Percentiles rank a stretch among this genome's conserved stretches.
phyloP scores from a whole-genome alignment of 257 asterid species.

The Solanum chilense region DNA sequence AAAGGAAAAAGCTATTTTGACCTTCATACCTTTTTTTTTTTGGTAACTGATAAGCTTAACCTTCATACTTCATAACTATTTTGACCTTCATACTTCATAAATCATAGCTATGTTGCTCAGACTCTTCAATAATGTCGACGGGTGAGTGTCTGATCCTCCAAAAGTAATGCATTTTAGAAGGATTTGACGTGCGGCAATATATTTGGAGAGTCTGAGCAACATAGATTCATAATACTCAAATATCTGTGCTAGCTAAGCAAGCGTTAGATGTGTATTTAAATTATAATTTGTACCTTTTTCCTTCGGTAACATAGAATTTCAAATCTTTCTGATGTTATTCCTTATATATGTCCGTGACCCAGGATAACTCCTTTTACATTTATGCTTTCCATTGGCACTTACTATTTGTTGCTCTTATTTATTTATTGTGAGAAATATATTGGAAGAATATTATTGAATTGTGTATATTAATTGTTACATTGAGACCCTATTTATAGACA shows the following conservation, averaged over 20 bases:
- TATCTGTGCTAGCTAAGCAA: not conserved
- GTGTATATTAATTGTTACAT: too few relatives aligned
- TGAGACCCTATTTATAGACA: too few relatives aligned
- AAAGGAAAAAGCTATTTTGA: not conserved
- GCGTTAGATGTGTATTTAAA: not conserved
- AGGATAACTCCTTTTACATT: not conserved
- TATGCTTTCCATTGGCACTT: not conserved
- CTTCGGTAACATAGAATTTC: not conserved
- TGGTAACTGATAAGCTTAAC: not conserved
- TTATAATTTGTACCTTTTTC: not conserved
- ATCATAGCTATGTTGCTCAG: not conserved
- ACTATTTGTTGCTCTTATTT: not conserved
- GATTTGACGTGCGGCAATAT: not conserved
- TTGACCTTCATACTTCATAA: not conserved
- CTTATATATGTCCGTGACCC: not conserved
- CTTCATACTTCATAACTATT: not conserved
- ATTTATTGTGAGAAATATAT: not conserved
- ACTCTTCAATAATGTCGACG: not conserved
- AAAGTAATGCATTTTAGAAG: not conserved
- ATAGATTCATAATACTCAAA: not conserved
- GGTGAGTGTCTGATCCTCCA: not conserved
- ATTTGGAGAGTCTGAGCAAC: not conserved
- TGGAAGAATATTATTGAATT: too few relatives aligned
- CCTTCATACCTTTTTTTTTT: not conserved
- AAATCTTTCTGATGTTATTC: not conserved